A percentile compares a stretch with the other conserved stretches of the same genome.
Evolutionary conservation across 306 rosid genomes (phyloP).

Genomic region (Acacia confusa): DNA sequence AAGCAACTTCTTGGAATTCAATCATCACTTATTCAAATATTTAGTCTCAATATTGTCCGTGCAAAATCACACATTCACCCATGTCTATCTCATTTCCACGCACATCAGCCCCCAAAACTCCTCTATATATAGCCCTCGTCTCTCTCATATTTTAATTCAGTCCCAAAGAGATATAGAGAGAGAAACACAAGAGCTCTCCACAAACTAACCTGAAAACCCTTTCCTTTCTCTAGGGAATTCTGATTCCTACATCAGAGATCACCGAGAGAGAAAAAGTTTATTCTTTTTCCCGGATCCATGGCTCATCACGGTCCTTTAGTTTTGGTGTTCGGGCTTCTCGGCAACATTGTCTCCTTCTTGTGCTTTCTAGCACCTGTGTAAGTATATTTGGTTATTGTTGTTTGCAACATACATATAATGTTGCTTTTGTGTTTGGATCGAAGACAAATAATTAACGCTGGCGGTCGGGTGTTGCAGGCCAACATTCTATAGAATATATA

Average conservation of each 20-base stretch:
- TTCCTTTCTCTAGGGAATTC: conserved; percentile 25
- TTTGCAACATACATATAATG: background rate
- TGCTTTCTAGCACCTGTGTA: conserved; percentile 91
- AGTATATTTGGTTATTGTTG: conserved; percentile 31
- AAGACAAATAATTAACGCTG: background rate
- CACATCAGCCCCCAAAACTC: conserved; percentile 7
- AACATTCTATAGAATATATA: conserved; percentile 67
- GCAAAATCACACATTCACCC: conserved; percentile 20
- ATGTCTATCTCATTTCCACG: conserved; percentile 28
- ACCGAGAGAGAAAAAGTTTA: background rate
- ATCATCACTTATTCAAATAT: conserved; percentile 24
- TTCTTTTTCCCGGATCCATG: conserved; percentile 15
- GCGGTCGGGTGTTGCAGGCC: conserved; percentile 47
- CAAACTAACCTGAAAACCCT: background rate
- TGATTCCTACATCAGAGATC: background rate
- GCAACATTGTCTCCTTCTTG: conserved; percentile 72
- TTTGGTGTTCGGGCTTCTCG: conserved; percentile 71
- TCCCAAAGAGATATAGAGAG: background rate
- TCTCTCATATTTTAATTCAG: background rate
- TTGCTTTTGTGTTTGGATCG: background rate
- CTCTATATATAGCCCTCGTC: conserved; percentile 47
- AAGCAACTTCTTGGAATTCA: conserved; percentile 27
- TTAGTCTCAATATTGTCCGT: conserved; percentile 31
- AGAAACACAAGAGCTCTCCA: background rate
- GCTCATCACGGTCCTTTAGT: conserved; percentile 45